phyloP scores from a whole-genome alignment of 2,329 filamentous ascomycete genomes.

The Cyphellophora attinorum region DNA sequence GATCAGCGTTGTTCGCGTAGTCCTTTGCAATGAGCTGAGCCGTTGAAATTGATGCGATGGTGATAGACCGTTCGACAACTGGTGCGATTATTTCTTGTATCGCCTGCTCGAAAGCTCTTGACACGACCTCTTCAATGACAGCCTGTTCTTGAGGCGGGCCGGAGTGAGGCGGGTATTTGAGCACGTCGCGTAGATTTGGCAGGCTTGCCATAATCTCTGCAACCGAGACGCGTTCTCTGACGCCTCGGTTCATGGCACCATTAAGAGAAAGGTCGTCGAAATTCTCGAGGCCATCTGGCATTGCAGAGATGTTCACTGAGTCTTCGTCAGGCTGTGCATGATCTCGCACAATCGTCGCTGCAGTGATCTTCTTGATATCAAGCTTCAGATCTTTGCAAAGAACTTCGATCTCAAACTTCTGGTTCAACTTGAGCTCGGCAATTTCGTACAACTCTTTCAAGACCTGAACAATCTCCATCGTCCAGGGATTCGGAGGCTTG shows the following conservation, averaged over 20 bases:
- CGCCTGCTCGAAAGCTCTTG: constrained; percentile 75
- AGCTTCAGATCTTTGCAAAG: constrained; percentile 84
- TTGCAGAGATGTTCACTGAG: constrained; percentile 50
- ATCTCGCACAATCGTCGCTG: constrained; percentile 75
- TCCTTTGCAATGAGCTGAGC: constrained; percentile 94
- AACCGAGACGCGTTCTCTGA: constrained; percentile 65
- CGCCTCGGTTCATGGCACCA: constrained; percentile 60
- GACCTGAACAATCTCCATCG: constrained; percentile 89
- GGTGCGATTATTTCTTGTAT: constrained; percentile 95
- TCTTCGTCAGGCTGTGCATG: constrained; percentile 30
- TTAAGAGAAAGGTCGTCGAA: constrained; percentile 71
- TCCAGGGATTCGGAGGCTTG: constrained; percentile 89
- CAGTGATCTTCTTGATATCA: constrained; percentile 87
- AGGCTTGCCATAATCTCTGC: constrained; percentile 69
- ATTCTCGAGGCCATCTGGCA: constrained; percentile 61
- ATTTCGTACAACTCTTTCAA: constrained; percentile 90
- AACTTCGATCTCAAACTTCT: constrained; percentile 98
- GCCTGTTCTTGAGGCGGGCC: constrained; percentile 66
- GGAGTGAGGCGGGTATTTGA: constrained; percentile 68
- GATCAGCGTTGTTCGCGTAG: constrained; percentile 85
- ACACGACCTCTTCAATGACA: constrained; percentile 64
- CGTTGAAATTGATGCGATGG: constrained; percentile 93
- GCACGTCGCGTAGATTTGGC: constrained; percentile 69
- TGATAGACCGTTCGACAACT: constrained; percentile 93
- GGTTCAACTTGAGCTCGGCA: constrained; percentile 86